Conservation (phyloP, 345 rosid genomes). For the Trapa bicornis region DNA sequence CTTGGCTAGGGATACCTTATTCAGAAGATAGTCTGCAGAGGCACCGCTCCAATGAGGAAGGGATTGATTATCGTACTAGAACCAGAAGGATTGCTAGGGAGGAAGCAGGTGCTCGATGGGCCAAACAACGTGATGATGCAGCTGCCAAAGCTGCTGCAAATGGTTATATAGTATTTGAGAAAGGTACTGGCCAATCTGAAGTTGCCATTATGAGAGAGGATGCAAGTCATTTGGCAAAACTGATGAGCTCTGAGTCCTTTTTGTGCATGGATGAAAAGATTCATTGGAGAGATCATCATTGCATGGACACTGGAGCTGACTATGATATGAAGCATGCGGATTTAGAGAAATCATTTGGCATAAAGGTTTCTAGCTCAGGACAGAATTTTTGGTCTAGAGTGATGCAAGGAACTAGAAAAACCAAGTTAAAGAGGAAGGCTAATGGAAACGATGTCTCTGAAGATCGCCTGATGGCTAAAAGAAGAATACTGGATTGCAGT, state of each 20-base stretch:
- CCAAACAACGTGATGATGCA: slow-evolving; percentile 45
- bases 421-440: slow-evolving; percentile 50
- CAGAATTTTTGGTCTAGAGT: slow-evolving; percentile 54
- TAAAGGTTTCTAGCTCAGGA: slow-evolving; percentile 63
- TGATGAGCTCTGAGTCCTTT: slow-evolving; percentile 33
- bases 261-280: slow-evolving; percentile 56
- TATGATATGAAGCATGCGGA: slow-evolving; percentile 82
- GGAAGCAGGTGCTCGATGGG: slow-evolving; percentile 51
- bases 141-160: slow-evolving; percentile 71
- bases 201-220: slow-evolving; percentile 28
- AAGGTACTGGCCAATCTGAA: slow-evolving; percentile 22
- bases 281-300: slow-evolving; percentile 71
- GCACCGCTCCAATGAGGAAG: slow-evolving; percentile 73
- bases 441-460: slow-evolving; percentile 32
- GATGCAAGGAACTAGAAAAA: slow-evolving; percentile 47
- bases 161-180: slow-evolving; percentile 56
- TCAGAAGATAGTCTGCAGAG: slow-evolving; percentile 44
- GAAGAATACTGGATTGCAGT: slow-evolving; percentile 65
- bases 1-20: slow-evolving; percentile 82
- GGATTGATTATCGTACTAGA: slow-evolving; percentile 85
- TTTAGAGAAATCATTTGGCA: slow-evolving; percentile 85
- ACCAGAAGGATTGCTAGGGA: slow-evolving; percentile 67
- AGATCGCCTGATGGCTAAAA: slow-evolving; percentile 44
- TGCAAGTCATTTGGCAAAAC: slow-evolving; percentile 24
- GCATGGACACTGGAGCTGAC: slow-evolving; percentile 65